phyloP scores from a whole-genome alignment of 2,329 filamentous ascomycete species.

The Phoma sp. region DNA sequence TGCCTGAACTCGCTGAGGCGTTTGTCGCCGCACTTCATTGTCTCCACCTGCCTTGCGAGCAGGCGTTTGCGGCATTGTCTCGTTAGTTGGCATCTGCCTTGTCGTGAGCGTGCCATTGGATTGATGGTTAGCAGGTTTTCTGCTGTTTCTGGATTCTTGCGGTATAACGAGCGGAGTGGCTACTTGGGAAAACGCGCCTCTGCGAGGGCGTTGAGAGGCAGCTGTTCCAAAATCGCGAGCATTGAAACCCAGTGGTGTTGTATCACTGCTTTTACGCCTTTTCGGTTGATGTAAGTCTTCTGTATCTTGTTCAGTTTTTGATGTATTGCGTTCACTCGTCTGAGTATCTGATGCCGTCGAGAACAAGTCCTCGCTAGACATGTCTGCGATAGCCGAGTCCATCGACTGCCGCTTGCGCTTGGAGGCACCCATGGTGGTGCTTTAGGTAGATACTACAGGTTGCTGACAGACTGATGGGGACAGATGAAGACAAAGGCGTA shows the following conservation, averaged over 20 bases:
- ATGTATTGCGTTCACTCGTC: no score
- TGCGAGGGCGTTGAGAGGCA: slow-evolving; percentile 8
- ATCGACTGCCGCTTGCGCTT: slow-evolving; percentile 13
- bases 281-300: not conserved
- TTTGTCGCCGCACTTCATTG: not conserved
- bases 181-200: not conserved
- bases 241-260: not conserved
- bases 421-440: not conserved
- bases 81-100: not conserved
- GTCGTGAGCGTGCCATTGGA: not conserved
- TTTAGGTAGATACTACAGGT: no score
- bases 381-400: slow-evolving; percentile 17
- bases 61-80: not conserved
- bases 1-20: not conserved
- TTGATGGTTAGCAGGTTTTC: not conserved
- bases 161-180: not conserved
- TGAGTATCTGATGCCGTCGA: not conserved
- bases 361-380: slow-evolving; percentile 3
- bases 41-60: slow-evolving; percentile 1
- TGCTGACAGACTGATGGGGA: not conserved
- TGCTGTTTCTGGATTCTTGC: not conserved
- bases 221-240: slow-evolving; percentile 7
- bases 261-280: not conserved
- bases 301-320: not conserved
- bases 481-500: not conserved